Base-by-base conservation (phyloP, 305 asterid species). In the Lippia alba region DNA sequence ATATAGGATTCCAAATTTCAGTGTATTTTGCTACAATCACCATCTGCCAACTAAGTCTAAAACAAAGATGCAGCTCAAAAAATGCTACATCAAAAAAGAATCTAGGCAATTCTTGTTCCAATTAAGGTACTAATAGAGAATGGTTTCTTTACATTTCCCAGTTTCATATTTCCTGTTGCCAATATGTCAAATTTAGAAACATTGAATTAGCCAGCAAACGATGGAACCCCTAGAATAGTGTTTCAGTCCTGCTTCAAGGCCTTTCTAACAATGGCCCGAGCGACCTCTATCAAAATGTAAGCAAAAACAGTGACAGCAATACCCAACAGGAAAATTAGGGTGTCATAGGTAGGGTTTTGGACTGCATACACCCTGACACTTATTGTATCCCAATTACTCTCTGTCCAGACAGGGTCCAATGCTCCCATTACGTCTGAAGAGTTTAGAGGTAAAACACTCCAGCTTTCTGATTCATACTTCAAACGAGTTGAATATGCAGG, bases 401-500 rank as follows among this genome's bases (percentile, higher is more conserved):
- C 99, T 0, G 99, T 90, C 99, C 99, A 94, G 45, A 94, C 85
- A 0, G 97, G 93, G 71, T 94, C 98, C 6, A 79, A 83, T 30
- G 20, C 67, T 12, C 76, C 83, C 85, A 79, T 79, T 17, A 16
- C 14, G 65, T 89, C 90, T 6, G 97, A 85, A 66, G 87, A 63
- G 71, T 90, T 91, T 71, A 17, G 30, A 19, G 93, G 90, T 59
- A 91, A 78, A 59, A 94, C 75, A 20, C 71, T 82, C 99, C 99
- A 94, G 54, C 73, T 74, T 19, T 75, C 95, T 1, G 84, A 72
- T 61, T 85, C 94, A 14, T 83, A 89, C 82, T 84, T 87, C 78
- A 94, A 74, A 64, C 97, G 95, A 18, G 97, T 85, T 9, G 99
- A 94, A 74, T 94, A 94, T 17, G 99, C 96, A 45, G 99, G 97